Conservation (phyloP, 192 early-diverging fungal species). For the Podila epicladia region DNA sequence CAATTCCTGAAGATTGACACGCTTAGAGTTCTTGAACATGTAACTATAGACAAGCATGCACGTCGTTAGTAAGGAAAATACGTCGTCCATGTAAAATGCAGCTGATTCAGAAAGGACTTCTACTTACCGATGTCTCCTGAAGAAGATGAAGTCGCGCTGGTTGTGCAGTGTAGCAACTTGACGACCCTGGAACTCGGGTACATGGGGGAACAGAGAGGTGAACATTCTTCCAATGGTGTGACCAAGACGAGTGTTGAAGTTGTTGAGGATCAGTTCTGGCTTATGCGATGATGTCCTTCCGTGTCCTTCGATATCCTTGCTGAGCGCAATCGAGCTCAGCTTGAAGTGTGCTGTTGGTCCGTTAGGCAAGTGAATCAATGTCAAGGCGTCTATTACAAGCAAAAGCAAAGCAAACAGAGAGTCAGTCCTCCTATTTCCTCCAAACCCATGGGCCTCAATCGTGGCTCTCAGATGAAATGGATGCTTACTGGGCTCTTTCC, state of each 20-base stretch:
- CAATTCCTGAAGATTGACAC: conserved; percentile 92
- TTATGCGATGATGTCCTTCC: conserved; percentile 81
- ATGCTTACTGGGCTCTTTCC: conserved; percentile 85
- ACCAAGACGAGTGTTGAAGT: conserved; percentile 95
- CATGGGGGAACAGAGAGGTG: conserved; percentile 95
- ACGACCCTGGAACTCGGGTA: conserved; percentile 94
- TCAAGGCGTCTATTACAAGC: conserved; percentile 74
- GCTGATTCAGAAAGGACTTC: not conserved
- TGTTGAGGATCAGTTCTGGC: conserved; percentile 98
- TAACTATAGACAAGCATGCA: conserved; percentile 61
- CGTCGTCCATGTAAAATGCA: not conserved
- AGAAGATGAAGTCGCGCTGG: conserved; percentile 99
- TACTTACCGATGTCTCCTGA: conserved; percentile 87
- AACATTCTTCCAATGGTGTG: conserved; percentile 97
- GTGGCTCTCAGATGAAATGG: not conserved
- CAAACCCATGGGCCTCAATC: not conserved
- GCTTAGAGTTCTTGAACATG: conserved; percentile 84
- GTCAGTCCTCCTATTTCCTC: not conserved
- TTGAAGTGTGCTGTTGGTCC: conserved; percentile 98
- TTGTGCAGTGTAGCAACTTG: conserved; percentile 98
- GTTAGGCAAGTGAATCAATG: conserved; percentile 93
- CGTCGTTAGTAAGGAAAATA: not conserved
- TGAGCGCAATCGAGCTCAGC: conserved; percentile 81
- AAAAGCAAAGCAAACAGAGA: not conserved
- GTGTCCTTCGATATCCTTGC: conserved; percentile 85